phyloP scores from a whole-genome alignment of 2,329 filamentous ascomycete species.

The Diaporthe sp. region DNA sequence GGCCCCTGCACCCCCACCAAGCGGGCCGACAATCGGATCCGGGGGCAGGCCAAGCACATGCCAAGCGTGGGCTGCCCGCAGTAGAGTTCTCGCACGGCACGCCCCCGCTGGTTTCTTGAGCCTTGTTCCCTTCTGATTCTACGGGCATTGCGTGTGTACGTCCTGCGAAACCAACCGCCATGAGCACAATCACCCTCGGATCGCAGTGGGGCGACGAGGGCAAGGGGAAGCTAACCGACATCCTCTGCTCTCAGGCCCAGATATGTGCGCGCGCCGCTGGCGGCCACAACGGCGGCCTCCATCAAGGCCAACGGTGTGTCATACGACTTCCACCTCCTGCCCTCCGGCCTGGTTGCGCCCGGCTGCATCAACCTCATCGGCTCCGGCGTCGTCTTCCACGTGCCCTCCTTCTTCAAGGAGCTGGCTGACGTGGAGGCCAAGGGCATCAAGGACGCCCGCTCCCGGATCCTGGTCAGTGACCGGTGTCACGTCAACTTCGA shows the following conservation, averaged over 20 bases:
- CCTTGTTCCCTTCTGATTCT: constrained; percentile 46
- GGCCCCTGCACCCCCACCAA: not conserved
- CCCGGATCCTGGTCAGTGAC: constrained; percentile 73
- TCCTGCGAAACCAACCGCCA: constrained; percentile 44
- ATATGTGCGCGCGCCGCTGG: constrained; percentile 70
- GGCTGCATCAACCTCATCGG: constrained; percentile 81
- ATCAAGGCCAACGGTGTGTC: constrained; percentile 55
- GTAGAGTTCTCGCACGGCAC: not conserved
- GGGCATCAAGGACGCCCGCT: constrained; percentile 66
- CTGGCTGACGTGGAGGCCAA: constrained; percentile 71
- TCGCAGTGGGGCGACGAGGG: constrained; percentile 66
- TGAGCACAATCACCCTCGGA: constrained; percentile 70
- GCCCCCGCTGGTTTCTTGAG: constrained; percentile 4
- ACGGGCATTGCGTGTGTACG: constrained; percentile 39
- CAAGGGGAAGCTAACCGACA: constrained; percentile 72
- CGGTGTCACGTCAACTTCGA: constrained; percentile 74
- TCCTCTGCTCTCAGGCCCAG: constrained; percentile 64
- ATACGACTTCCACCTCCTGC: constrained; percentile 73
- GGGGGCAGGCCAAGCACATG: not conserved
- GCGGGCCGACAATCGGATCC: not conserved
- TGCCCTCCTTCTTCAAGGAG: constrained; percentile 75
- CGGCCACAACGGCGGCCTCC: constrained; percentile 72
- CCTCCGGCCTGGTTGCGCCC: constrained; percentile 80
- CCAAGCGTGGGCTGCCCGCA: not conserved
- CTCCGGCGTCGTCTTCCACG: constrained; percentile 73